These are phyloP conservation scores for Ogataea hybrid DNA, from an alignment of 1,139 yeast genomes.

Conservation along the genomic window DNA sequence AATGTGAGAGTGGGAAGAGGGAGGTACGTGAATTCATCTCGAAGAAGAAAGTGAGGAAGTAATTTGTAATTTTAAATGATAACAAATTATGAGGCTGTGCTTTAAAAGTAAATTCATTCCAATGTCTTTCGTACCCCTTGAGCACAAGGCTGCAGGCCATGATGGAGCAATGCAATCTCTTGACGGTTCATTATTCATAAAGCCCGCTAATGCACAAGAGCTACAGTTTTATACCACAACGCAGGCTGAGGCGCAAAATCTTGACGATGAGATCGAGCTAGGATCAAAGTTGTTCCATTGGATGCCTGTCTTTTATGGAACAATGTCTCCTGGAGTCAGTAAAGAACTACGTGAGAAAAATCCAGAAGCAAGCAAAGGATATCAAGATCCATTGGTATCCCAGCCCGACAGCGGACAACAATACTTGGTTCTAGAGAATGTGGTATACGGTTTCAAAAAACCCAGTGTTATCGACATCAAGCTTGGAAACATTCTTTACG, in stretches of 20 bases:
- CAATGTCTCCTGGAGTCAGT: constrained; percentile 40
- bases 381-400: constrained; percentile 3
- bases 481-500: constrained; percentile 71
- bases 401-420: constrained; percentile 16
- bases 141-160: constrained; percentile 84
- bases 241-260: constrained; percentile 23
- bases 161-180: constrained; percentile 66
- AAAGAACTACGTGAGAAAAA: constrained; percentile 22
- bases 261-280: constrained; percentile 29
- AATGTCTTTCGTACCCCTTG: constrained; percentile 29
- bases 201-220: constrained; percentile 64
- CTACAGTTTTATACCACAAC: constrained; percentile 61
- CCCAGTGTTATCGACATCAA: constrained; percentile 86
- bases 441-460: constrained; percentile 53
- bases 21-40: constrained; percentile 68
- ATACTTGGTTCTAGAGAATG: constrained; percentile 68
- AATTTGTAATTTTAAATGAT: not conserved
- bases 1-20: constrained; percentile 85
- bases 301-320: constrained; percentile 47
- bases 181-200: constrained; percentile 68
- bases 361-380: constrained; percentile 7
- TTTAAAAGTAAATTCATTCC: not conserved
- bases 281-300: constrained; percentile 51
- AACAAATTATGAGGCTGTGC: constrained; percentile 1
- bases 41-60: constrained; percentile 31